Evolutionary conservation across 352 stramenopile genomes (phyloP), one percentile per base, ranked within the genome.

Genomic region (Phytopythium sindhum): DNA sequence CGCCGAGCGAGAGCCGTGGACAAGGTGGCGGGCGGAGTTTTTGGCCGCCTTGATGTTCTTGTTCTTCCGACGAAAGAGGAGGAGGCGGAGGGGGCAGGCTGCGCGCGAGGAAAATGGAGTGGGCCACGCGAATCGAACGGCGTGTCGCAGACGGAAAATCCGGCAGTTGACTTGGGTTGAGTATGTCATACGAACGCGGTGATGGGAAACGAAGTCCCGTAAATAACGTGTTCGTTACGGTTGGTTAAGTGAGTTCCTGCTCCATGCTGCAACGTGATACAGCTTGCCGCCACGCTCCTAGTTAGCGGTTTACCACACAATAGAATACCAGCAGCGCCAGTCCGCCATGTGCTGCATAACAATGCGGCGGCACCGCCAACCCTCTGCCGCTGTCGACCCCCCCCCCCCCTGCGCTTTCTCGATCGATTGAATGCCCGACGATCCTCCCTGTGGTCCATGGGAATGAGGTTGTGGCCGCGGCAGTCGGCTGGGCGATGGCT

Each of bases 71-170:
- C 28, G 51, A 37, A 14, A 53, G 44, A 26, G 24, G 47, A 28
- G 23, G 12, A 14, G 44, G 44, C n/a, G 17, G 42, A 44, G 17
- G 15, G 33, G 45, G 9, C 6, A 44, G 39, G 17, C n/a, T n/a
- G n/a, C n/a, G n/a, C 26, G 52, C 10, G 19, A 21, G 15, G 42
- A 47, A 44, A 10, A 14, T 37, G 57, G 33, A 29, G 47, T 52
- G 58, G 58, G 0, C 39, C 41, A 61, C 56, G 26, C 39, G 1
- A 42, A 55, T n/a, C 24, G 9, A 42, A 56, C 19, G 15, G 24
- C 55, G 23, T 60, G 55, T 60, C 55, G 55, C 55, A 60, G 1
- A 60, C 12, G 21, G 14, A 39, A 39, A 39, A 39, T 39, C 33
- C 33, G 33, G 33, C 6, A 10, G 14, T 15, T 39, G 1, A 39